A percentile compares a stretch with the other conserved stretches of the same genome.
These are phyloP conservation scores for Stevia rebaudiana DNA, from an alignment of 140 eudicot species.

Conservation along the genomic window DNA sequence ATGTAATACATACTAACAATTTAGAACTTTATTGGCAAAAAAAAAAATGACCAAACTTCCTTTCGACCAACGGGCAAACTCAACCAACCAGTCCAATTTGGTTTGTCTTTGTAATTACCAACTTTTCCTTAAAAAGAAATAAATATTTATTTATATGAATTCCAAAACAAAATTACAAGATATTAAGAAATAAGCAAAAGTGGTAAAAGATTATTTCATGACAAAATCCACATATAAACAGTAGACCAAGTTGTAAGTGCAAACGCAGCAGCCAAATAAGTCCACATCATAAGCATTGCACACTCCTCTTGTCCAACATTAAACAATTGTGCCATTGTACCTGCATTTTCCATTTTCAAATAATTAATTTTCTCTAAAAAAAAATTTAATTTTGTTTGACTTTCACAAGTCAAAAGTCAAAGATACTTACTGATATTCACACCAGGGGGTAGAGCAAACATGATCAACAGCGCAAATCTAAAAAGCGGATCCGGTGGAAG, in stretches of 20 bases:
- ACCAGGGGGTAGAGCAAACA: slow-evolving; percentile 83
- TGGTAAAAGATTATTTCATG: slow-evolving; percentile 22
- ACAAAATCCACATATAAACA: slow-evolving; percentile 79
- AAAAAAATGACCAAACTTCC: no score
- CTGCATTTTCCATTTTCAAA: slow-evolving; percentile 37
- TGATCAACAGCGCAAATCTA: slow-evolving; percentile 73
- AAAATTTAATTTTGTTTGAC: slow-evolving; percentile 7
- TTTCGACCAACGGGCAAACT: no score
- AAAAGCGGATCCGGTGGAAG: slow-evolving; percentile 72
- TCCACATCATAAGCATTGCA: slow-evolving; percentile 81
- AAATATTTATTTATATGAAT: not conserved
- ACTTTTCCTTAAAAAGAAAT: not conserved
- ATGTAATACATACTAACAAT: no score
- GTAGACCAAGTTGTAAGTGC: slow-evolving; percentile 78
- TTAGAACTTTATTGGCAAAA: no score
- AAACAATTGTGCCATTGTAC: slow-evolving; percentile 81
- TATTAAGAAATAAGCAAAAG: not conserved
- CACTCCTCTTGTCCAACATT: slow-evolving; percentile 89
- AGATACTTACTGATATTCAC: slow-evolving; percentile 60
- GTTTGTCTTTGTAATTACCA: not conserved
- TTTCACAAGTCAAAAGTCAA: slow-evolving; percentile 21
- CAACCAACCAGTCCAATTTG: no score
- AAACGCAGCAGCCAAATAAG: slow-evolving; percentile 63
- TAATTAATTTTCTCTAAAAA: not conserved
- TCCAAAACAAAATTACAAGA: not conserved